Conservation (phyloP, 2,329 filamentous ascomycete species). For the Juglanconis sp. region DNA sequence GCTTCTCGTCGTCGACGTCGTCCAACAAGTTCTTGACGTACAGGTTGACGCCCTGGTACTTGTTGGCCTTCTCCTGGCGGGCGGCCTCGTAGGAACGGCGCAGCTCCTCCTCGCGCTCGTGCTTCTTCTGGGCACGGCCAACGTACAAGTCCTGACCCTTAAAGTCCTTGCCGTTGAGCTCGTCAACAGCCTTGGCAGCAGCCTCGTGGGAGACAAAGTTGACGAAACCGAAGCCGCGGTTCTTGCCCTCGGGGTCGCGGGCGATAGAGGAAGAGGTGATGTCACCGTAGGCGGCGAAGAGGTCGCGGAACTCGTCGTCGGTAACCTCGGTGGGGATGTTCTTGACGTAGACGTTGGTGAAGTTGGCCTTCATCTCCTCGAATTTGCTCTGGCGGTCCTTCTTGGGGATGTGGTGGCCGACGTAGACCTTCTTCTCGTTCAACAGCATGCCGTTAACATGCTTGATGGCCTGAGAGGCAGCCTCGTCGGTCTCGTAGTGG, state of each 20-base stretch:
- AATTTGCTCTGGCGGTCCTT: conserved; percentile 99
- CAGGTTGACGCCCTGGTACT: conserved; percentile 98
- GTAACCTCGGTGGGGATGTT: conserved; percentile 83
- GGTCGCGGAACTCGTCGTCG: conserved; percentile 89
- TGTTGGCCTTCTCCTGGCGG: conserved; percentile 95
- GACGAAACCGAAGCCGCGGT: conserved; percentile 92
- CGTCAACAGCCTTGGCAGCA: conserved; percentile 81
- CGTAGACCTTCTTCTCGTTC: conserved; percentile 99
- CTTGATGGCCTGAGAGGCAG: conserved; percentile 95
- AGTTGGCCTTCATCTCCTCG: conserved; percentile 99
- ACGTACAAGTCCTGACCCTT: conserved; percentile 95
- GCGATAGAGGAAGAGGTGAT: conserved; percentile 95
- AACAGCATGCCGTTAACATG: conserved; percentile 99
- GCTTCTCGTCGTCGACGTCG: conserved; percentile 95
- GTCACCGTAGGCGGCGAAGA: conserved; percentile 89
- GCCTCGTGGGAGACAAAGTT: conserved; percentile 92
- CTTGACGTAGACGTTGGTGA: conserved; percentile 99
- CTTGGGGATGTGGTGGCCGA: conserved; percentile 99
- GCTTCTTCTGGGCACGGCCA: conserved; percentile 98
- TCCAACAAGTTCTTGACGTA: conserved; percentile 99
- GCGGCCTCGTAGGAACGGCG: conserved; percentile 98
- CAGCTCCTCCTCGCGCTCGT: conserved; percentile 98
- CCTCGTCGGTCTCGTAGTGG: conserved; percentile 99
- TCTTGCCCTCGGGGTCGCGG: conserved; percentile 85
- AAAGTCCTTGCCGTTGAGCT: conserved; percentile 89